Base-by-base conservation (phyloP, 192 early-diverging fungal genomes). In the Coemansia sp. region DNA sequence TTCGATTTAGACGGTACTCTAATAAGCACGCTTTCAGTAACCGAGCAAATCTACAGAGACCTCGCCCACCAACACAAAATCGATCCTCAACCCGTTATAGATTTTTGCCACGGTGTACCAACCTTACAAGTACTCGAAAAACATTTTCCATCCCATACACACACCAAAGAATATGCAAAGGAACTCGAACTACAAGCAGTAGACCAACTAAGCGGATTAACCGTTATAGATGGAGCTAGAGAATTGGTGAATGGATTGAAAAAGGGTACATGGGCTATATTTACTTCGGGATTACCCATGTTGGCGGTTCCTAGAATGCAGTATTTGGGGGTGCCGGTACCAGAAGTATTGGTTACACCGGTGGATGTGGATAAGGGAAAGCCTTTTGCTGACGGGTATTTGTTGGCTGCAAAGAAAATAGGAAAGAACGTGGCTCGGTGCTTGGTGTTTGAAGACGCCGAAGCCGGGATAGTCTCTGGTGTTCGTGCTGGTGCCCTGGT, bases 401-500 rank as follows among this genome's bases (percentile, higher is more conserved):
- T 69, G 1, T n/a, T 42, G 45, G 76, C 71, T 5, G 76, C 76
- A 0, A 42, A 50, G 51, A 34, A 28, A 16, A 40, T 73, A 48
- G 60, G 64, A 16, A 17, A 42, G 7, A 60, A 78, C 17, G 5
- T 61, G 0, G 25, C 6, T 7, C 2, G 54, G 2, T 78, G 76
- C 10, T 48, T 78, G 17, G 76, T 78, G 5, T 78, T 78, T 56
- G 75, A 77, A n/a, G 75, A 77, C 45, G 75, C 75, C 0, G 59
- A 17, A 17, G 75, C 75, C 0, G 75, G 75, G 0, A 63, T 61
- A 3, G 20, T 2, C 0, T 50, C 75, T 12, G 75, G 75, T 10
- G 30, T 36, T 3, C 61, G 45, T 7, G 36, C 69, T 0, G 65
- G 61, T 7, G 66, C 69, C 0, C 32, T 68, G 18, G 75, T 77